These are phyloP conservation scores for Beauveria brongniartii DNA, from an alignment of 2,329 filamentous ascomycete genomes.

Conservation along the genomic window DNA sequence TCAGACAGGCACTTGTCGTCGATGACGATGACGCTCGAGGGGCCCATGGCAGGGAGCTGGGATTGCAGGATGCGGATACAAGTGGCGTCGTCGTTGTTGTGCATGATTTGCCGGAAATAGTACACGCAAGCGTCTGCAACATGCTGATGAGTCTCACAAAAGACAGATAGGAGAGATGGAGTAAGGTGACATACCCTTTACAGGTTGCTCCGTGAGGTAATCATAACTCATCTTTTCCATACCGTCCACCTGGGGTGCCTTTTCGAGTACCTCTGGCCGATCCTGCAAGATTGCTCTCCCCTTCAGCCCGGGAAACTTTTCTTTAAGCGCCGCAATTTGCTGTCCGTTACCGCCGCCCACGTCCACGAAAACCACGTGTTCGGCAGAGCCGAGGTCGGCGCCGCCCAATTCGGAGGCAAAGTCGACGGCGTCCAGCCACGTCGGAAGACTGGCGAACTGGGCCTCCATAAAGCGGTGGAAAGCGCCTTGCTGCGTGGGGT, in stretches of 20 bases:
- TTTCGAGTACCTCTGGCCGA: conserved; percentile 15
- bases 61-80: conserved; percentile 18
- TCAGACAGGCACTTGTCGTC: conserved; percentile 18
- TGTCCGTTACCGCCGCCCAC: conserved; percentile 16
- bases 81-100: conserved; percentile 19
- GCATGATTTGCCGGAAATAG: conserved; percentile 22
- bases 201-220: conserved; percentile 17
- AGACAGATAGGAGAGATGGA: background rate
- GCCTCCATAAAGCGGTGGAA: conserved; percentile 22
- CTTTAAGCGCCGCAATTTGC: conserved; percentile 14
- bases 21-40: conserved; percentile 18
- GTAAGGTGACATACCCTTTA: conserved; percentile 15
- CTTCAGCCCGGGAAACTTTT: conserved; percentile 7
- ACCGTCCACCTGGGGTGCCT: conserved; percentile 12
- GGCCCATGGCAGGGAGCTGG: conserved; percentile 14
- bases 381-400: background rate
- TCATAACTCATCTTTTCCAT: conserved; percentile 20
- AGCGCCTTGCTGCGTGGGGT: conserved; percentile 15
- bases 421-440: conserved; percentile 18
- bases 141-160: background rate
- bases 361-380: conserved; percentile 15
- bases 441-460: conserved; percentile 17
- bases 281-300: conserved; percentile 19
- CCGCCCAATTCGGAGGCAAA: conserved; percentile 15
- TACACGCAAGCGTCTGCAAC: conserved; percentile 17